Conservation (phyloP, 805 yeast genomes). For the Wickerhamiella azymoides region DNA sequence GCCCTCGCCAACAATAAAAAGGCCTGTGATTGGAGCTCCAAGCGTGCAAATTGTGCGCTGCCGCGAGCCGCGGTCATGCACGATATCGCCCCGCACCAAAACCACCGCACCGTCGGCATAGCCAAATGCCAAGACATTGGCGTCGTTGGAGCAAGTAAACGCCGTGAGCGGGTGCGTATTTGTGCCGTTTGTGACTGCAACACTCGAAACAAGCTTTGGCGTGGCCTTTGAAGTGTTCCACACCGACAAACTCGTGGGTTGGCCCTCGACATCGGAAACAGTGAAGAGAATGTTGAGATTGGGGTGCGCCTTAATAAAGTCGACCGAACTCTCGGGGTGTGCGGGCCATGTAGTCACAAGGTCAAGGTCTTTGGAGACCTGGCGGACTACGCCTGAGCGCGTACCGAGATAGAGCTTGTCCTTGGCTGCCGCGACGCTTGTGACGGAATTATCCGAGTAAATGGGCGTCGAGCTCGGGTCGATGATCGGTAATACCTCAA, state of each 20-base stretch:
- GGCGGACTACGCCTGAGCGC: slow-evolving; percentile 37
- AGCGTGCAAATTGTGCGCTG: slow-evolving; percentile 65
- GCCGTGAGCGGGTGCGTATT: slow-evolving; percentile 71
- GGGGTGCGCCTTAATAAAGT: slow-evolving; percentile 37
- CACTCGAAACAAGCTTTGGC: slow-evolving; percentile 46
- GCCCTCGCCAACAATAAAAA: slow-evolving; percentile 36
- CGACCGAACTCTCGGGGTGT: slow-evolving; percentile 51
- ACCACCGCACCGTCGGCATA: slow-evolving; percentile 75
- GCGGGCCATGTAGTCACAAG: slow-evolving; percentile 38
- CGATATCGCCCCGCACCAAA: slow-evolving; percentile 71
- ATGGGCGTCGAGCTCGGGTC: slow-evolving; percentile 65
- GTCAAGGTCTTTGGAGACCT: slow-evolving; percentile 39
- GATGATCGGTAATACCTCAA: slow-evolving; percentile 65
- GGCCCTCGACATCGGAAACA: slow-evolving; percentile 55
- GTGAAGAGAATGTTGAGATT: slow-evolving; percentile 46
- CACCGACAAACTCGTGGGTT: slow-evolving; percentile 50
- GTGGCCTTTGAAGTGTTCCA: slow-evolving; percentile 39
- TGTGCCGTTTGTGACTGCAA: slow-evolving; percentile 51
- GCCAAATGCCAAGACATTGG: slow-evolving; percentile 59
- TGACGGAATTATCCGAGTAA: slow-evolving; percentile 64
- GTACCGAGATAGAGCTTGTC: slow-evolving; percentile 49
- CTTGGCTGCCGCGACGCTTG: slow-evolving; percentile 47
- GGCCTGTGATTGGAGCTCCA: slow-evolving; percentile 65
- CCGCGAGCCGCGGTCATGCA: slow-evolving; percentile 80
- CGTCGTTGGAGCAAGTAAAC: slow-evolving; percentile 38